phyloP scores from a whole-genome alignment of 2,329 filamentous ascomycete species.

The Aspergillus arachidicola region DNA sequence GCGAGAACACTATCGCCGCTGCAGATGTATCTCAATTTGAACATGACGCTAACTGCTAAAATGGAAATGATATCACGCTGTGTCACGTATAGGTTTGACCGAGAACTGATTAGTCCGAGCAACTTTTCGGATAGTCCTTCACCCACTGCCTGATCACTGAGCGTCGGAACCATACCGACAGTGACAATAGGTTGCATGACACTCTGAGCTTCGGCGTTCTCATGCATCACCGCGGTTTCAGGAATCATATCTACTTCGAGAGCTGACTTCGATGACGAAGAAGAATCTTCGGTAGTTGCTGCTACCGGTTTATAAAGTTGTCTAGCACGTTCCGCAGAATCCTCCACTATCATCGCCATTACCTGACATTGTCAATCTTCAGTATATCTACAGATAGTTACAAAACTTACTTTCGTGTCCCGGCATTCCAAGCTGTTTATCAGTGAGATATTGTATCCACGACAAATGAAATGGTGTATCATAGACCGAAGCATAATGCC shows the following conservation, averaged over 20 bases:
- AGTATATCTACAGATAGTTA: background rate
- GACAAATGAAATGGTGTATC: slow-evolving; percentile 58
- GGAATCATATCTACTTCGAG: background rate
- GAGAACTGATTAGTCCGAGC: background rate
- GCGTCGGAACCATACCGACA: no score
- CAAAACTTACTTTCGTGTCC: slow-evolving; percentile 60
- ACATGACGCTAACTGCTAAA: background rate
- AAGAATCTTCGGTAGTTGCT: background rate
- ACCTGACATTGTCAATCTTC: slow-evolving; percentile 12
- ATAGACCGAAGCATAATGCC: slow-evolving; percentile 47
- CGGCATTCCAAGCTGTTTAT: slow-evolving; percentile 65
- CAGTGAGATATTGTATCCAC: slow-evolving; percentile 64
- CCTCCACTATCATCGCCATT: slow-evolving; percentile 25
- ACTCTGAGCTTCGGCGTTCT: background rate
- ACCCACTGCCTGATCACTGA: background rate
- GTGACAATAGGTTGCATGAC: background rate
- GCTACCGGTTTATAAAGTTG: background rate
- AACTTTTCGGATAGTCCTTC: background rate
- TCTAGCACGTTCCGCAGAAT: slow-evolving; percentile 4
- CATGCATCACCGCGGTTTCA: background rate
- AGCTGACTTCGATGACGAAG: background rate
- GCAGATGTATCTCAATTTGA: background rate
- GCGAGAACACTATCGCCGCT: background rate
- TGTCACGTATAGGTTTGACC: background rate
- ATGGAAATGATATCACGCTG: background rate